These are phyloP conservation scores for Tylopilus vinaceipallidus DNA, from an alignment of 768 basidiomycete genomes.

Conservation along the genomic window DNA sequence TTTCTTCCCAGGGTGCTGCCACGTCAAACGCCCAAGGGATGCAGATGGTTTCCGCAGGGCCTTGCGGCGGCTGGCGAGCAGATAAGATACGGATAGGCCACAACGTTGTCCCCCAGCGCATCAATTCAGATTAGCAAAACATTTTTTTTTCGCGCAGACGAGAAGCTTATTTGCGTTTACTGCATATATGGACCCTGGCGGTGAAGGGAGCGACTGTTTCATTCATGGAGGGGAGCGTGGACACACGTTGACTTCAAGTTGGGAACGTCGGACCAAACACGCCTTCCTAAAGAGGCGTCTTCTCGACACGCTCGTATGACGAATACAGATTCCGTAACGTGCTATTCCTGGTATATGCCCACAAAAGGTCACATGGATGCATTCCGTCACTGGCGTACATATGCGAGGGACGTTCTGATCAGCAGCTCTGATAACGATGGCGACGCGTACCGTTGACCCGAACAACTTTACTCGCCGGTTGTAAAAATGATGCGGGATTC, in stretches of 20 bases:
- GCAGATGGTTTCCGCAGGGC: neutral
- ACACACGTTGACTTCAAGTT: constrained; percentile 10
- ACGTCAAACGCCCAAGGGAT: neutral
- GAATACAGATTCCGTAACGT: constrained; percentile 3
- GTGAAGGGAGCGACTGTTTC: neutral
- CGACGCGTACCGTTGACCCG: constrained; percentile 1
- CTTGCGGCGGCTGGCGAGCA: neutral
- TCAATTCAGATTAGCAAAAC: neutral
- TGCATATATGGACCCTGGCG: neutral
- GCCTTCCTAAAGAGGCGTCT: neutral
- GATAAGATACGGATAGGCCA: constrained; percentile 19
- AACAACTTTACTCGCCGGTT: neutral
- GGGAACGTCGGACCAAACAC: neutral
- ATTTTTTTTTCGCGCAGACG: neutral
- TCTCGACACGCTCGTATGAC: constrained; percentile 4
- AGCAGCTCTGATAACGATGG: constrained; percentile 9
- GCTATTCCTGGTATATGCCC: neutral
- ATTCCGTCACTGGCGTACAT: constrained; percentile 8
- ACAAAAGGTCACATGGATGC: neutral
- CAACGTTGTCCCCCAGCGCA: neutral
- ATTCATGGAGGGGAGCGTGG: constrained; percentile 1
- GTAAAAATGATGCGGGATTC: neutral
- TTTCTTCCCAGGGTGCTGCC: neutral
- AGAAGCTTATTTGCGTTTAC: neutral
- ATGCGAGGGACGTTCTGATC: constrained; percentile 2